Evolutionary conservation across 179 eudicot species (phyloP).

Genomic region (Actinidia arguta): DNA sequence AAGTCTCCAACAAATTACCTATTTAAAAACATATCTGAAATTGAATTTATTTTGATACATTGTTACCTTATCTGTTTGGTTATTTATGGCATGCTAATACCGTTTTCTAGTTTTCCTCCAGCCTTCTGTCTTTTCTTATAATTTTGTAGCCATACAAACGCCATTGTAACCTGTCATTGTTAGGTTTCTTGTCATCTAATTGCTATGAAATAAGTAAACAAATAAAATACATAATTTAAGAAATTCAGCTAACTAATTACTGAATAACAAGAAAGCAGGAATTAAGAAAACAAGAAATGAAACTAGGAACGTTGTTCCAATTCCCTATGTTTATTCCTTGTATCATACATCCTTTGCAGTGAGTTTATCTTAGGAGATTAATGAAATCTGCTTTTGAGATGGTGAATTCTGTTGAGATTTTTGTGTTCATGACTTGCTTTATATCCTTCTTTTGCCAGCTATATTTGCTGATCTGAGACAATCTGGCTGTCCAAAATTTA

Average conservation of each 20-base stretch:
- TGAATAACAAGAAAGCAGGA: neutral
- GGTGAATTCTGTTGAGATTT: neutral
- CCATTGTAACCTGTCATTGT: slow-evolving; percentile 1
- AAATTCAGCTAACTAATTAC: neutral
- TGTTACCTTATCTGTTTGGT: neutral
- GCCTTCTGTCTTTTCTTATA: neutral
- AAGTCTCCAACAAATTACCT: neutral
- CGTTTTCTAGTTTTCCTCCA: neutral
- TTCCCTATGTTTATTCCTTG: neutral
- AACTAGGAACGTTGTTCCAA: neutral
- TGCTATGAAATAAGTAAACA: neutral
- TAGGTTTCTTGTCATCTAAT: neutral
- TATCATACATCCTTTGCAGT: neutral
- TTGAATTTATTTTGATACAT: neutral
- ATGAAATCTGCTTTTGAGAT: neutral
- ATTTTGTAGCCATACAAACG: neutral
- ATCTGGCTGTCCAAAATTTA: too few relatives aligned
- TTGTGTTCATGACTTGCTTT: slow-evolving; percentile 4
- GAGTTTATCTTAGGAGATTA: slow-evolving; percentile 3
- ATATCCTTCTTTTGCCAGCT: neutral
- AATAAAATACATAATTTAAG: neutral
- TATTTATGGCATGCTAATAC: neutral
- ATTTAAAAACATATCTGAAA: neutral
- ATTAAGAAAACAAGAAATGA: neutral
- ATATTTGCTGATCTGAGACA: neutral